Evolutionary conservation across 306 rosid genomes (phyloP).

Genomic region (Cucurbita ficifolia): DNA sequence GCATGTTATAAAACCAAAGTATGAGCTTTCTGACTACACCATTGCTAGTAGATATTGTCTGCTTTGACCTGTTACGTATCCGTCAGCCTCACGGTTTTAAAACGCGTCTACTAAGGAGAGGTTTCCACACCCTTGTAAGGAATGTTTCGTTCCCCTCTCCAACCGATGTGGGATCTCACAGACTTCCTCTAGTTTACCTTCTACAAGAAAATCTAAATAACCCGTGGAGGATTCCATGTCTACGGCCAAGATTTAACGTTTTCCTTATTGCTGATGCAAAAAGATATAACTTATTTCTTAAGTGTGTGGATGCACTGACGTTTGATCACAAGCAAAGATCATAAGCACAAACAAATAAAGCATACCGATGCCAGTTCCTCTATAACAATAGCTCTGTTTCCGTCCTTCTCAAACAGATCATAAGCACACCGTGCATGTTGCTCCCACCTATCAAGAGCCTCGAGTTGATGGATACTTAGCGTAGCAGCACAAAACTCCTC

Average conservation of each 20-base stretch:
- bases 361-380: constrained; percentile 65
- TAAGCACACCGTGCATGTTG: constrained; percentile 56
- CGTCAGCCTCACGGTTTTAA: no score
- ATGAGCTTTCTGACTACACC: not conserved
- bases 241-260: not conserved
- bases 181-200: not conserved
- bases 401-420: constrained; percentile 51
- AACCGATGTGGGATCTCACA: no score
- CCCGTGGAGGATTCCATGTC: not conserved
- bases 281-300: not conserved
- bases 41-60: no score
- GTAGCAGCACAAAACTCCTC: constrained; percentile 55
- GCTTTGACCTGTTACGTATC: no score
- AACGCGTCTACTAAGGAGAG: no score
- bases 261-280: not conserved
- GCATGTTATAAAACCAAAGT: not conserved
- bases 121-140: no score
- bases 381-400: constrained; percentile 46
- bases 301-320: not conserved
- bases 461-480: constrained; percentile 51
- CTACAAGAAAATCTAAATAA: not conserved
- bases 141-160: no score
- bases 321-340: not conserved
- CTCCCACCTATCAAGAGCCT: constrained; percentile 53
- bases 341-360: not conserved